Percentiles rank a stretch among this genome's conserved stretches.
Evolutionary conservation across 164 flowering plant species (phyloP).

Genomic region (Buxus sempervirens): DNA sequence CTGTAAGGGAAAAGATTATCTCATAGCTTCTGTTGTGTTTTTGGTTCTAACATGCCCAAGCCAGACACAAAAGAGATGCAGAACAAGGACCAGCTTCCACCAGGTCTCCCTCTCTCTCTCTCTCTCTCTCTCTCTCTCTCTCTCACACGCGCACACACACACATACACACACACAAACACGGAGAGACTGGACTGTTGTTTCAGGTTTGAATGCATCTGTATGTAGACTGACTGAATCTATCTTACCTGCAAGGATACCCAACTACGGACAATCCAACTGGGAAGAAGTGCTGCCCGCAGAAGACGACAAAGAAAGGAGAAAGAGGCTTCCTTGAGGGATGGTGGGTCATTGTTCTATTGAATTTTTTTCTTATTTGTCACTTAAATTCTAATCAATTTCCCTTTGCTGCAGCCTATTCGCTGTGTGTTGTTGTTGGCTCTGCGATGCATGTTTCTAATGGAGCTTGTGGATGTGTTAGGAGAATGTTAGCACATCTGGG

Average conservation of each 20-base stretch:
- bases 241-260: constrained; percentile 6
- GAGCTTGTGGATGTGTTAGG: background rate
- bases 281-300: constrained; percentile 3
- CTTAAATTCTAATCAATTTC: no score
- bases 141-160: background rate
- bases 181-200: background rate
- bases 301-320: background rate
- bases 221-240: background rate
- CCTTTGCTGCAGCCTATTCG: constrained; percentile 5
- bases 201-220: background rate
- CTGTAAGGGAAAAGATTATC: background rate
- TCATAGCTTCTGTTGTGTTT: background rate
- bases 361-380: background rate
- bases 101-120: constrained; percentile 6
- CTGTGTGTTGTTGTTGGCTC: constrained; percentile 5
- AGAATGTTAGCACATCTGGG: background rate
- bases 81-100: background rate
- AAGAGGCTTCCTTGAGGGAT: constrained; percentile 7
- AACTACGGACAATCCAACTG: constrained; percentile 2
- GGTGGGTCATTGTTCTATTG: background rate
- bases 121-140: constrained; percentile 1
- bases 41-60: background rate
- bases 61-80: background rate
- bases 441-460: constrained; percentile 4
- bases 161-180: background rate